phyloP scores from a whole-genome alignment of 257 asterid species.

The Capsicum chinense region DNA sequence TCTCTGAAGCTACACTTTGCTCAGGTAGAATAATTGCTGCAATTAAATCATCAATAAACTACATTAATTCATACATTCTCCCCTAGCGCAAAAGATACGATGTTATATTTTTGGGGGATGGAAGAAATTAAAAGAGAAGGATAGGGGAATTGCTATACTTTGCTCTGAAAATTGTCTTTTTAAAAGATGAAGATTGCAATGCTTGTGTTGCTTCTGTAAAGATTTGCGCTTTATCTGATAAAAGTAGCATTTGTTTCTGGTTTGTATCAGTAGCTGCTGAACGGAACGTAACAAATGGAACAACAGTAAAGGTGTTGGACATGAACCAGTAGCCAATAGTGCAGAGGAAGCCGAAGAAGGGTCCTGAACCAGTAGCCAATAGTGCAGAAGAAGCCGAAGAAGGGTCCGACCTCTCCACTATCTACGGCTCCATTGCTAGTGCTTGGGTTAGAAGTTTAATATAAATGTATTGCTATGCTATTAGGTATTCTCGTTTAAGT shows the following conservation, averaged over 20 bases:
- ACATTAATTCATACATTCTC: neutral
- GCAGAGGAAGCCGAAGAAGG: slow-evolving; percentile 26
- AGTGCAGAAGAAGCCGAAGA: slow-evolving; percentile 29
- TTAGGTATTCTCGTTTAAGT: no score
- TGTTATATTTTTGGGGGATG: neutral
- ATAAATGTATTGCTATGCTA: no score
- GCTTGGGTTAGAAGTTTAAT: no score
- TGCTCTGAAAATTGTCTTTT: neutral
- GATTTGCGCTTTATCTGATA: neutral
- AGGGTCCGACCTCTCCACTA: no score
- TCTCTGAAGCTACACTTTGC: slow-evolving; percentile 85
- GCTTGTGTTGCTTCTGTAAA: neutral
- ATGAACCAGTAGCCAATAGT: slow-evolving; percentile 42
- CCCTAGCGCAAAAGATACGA: neutral
- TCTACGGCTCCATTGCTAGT: no score
- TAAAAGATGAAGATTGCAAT: neutral
- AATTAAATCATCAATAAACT: neutral
- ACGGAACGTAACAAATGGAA: slow-evolving; percentile 36
- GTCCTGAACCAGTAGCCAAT: slow-evolving; percentile 39
- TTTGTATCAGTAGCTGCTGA: slow-evolving; percentile 45
- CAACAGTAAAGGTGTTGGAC: slow-evolving; percentile 28
- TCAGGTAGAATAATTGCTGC: slow-evolving; percentile 87
- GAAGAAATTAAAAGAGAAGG: neutral
- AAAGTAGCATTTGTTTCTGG: neutral
- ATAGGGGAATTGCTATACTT: neutral